Evolutionary conservation across 1,139 yeast genomes (phyloP), one percentile per base, ranked within the genome.

Genomic region (Sugiyamaella xylanicola): DNA sequence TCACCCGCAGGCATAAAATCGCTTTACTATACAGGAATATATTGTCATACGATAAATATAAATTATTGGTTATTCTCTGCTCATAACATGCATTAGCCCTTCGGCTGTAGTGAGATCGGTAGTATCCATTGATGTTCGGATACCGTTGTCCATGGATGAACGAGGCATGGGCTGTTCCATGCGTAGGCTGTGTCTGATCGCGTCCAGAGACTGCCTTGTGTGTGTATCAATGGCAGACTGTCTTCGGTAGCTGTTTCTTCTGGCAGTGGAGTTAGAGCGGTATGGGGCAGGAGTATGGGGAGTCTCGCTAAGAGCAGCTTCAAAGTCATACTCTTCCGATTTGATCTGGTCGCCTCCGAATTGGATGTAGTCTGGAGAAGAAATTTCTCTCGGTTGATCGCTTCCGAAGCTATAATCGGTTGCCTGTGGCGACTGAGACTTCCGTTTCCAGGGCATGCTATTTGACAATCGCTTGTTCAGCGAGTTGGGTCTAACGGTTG

Each of bases 91-190:
- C 64, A 65, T 62, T 46, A 66, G 53, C 19, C 65, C 64, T 37
- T 65, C 68, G 3, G 70, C 70, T 1, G 69, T 65, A 7, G 69
- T 66, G 25, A 66, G 47, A 41, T 66, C 70, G 11, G 57, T 54
- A 8, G 65, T 41, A 25, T 67, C 70, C 64, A 64, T 61, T n/a
- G 67, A 62, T n/a, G 67, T 61, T 25, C 70, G 59, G 16, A 67
- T 58, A 17, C 59, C 60, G 17, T 32, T 32, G 9, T 67, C 70
- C 43, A 63, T 43, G 1, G 67, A 63, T 44, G 60, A 56, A 4
- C 68, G 58, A 1, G 66, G 66, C 19, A 62, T 61, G 4, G 56
- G 56, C 54, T 66, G 69, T 49, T 66, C 69, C 63, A 63, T 65
- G n/a, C 68, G 58, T 44, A 63, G 53, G 15, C 58, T 51, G 25